phyloP scores from a whole-genome alignment of 345 rosid species.

The Hibiscus tridactylites region DNA sequence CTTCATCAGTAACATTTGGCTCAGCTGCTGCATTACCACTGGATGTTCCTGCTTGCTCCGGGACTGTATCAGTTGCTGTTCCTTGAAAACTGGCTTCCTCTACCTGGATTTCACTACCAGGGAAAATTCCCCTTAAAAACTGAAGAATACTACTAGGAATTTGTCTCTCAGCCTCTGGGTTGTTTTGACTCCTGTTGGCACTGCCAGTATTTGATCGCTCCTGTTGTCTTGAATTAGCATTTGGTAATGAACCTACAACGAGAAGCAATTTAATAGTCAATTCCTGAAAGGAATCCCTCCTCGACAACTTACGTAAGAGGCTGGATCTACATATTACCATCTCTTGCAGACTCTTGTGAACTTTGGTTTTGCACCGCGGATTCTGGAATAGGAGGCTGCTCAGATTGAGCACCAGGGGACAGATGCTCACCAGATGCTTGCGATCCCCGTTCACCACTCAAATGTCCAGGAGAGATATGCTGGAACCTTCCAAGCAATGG shows the following conservation, averaged over 20 bases:
- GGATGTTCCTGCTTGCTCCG: slow-evolving; percentile 23
- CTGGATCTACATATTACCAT: slow-evolving; percentile 31
- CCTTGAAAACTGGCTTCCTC: slow-evolving; percentile 29
- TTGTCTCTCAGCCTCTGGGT: slow-evolving; percentile 41
- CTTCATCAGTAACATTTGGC: slow-evolving; percentile 39
- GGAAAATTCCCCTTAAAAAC: slow-evolving; percentile 42
- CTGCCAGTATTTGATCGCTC: slow-evolving; percentile 28
- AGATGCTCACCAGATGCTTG: slow-evolving; percentile 31
- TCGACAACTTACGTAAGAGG: neutral
- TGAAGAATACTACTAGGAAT: slow-evolving; percentile 37
- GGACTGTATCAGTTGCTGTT: slow-evolving; percentile 21
- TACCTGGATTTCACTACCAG: slow-evolving; percentile 47
- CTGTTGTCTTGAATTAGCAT: slow-evolving; percentile 27
- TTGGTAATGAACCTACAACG: slow-evolving; percentile 31
- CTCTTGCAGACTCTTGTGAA: slow-evolving; percentile 25
- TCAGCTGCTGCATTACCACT: slow-evolving; percentile 25
- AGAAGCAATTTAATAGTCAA: neutral
- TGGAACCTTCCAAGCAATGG: slow-evolving; percentile 35
- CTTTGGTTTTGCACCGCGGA: slow-evolving; percentile 25
- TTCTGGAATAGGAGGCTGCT: slow-evolving; percentile 31
- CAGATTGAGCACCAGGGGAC: slow-evolving; percentile 26
- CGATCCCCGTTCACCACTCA: slow-evolving; percentile 26
- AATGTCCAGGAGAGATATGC: slow-evolving; percentile 33
- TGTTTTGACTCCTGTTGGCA: slow-evolving; percentile 23
- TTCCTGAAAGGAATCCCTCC: neutral